Percentiles rank a stretch among this genome's conserved stretches.
Evolutionary conservation across 1,284 basidiomycete genomes (phyloP).

Genomic region (Puccinia triticina): DNA sequence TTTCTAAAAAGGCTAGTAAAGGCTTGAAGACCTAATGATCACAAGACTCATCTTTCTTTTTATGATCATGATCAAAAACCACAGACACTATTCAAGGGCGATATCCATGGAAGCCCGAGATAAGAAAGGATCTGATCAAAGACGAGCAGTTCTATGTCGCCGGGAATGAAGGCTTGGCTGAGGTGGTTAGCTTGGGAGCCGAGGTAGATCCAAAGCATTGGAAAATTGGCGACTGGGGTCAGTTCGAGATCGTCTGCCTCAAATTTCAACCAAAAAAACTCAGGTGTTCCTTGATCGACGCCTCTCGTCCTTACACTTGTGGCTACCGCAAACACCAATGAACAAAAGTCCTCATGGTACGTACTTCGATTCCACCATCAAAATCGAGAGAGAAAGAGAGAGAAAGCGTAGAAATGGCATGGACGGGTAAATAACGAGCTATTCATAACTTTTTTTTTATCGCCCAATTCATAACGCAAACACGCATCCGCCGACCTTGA

Average conservation of each 20-base stretch:
- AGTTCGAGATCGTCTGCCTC: background rate
- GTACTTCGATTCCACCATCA: background rate
- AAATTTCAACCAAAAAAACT: background rate
- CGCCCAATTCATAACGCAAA: no score
- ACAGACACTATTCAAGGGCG: slow-evolving; percentile 76
- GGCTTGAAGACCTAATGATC: background rate
- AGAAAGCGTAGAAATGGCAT: no score
- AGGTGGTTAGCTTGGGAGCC: slow-evolving; percentile 66
- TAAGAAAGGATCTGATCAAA: slow-evolving; percentile 55
- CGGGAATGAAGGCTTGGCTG: slow-evolving; percentile 78
- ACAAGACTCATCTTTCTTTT: no score
- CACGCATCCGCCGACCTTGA: background rate
- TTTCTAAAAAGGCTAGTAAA: slow-evolving; percentile 9
- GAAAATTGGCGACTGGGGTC: slow-evolving; percentile 68
- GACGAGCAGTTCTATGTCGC: slow-evolving; percentile 63
- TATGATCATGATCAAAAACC: background rate
- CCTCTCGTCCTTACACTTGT: slow-evolving; percentile 24
- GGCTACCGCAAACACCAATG: background rate
- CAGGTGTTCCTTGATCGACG: background rate
- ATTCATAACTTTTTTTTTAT: no score
- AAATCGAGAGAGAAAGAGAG: no score
- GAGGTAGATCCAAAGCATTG: slow-evolving; percentile 64
- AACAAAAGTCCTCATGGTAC: background rate
- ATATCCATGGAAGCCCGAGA: slow-evolving; percentile 71
- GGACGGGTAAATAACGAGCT: no score